phyloP scores from a whole-genome alignment of 768 basidiomycete species.

The Rhodotorula toruloides region DNA sequence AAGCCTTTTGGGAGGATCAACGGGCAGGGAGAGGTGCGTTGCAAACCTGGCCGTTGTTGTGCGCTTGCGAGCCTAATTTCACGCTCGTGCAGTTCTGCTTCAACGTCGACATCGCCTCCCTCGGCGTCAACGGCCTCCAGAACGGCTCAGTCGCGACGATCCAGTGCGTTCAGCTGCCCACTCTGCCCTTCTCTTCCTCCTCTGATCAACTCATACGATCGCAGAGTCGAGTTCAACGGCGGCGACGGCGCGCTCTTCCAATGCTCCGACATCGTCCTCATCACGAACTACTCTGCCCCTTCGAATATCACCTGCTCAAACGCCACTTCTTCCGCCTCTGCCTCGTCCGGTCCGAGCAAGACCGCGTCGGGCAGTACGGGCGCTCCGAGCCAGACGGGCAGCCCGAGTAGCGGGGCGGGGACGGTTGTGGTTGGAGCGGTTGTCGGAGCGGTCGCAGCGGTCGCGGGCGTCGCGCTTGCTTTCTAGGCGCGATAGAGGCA shows the following conservation, averaged over 20 bases:
- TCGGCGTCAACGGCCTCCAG: constrained; percentile 54
- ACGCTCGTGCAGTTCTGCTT: constrained; percentile 54
- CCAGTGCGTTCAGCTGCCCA: constrained; percentile 45
- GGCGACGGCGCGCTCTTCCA: constrained; percentile 68
- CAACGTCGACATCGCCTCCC: constrained; percentile 57
- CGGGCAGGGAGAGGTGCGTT: constrained; percentile 54
- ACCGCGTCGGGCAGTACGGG: neutral
- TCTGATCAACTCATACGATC: neutral
- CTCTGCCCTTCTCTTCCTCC: constrained; percentile 35
- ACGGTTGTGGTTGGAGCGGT: neutral
- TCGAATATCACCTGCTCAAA: constrained; percentile 47
- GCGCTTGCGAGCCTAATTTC: neutral
- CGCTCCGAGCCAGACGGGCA: neutral
- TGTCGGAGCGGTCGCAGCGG: neutral
- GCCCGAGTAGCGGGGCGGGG: neutral
- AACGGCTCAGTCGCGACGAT: constrained; percentile 71
- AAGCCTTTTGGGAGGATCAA: constrained; percentile 43
- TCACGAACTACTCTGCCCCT: constrained; percentile 54
- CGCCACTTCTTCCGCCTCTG: constrained; percentile 25
- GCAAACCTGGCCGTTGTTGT: neutral
- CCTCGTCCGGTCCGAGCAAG: neutral
- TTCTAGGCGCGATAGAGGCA: too few relatives aligned
- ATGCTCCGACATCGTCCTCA: constrained; percentile 75
- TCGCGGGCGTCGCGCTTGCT: neutral
- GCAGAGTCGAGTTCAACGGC: constrained; percentile 56